These are phyloP conservation scores for Lathyrus sativus DNA, from an alignment of 306 rosid species.

Conservation along the genomic window DNA sequence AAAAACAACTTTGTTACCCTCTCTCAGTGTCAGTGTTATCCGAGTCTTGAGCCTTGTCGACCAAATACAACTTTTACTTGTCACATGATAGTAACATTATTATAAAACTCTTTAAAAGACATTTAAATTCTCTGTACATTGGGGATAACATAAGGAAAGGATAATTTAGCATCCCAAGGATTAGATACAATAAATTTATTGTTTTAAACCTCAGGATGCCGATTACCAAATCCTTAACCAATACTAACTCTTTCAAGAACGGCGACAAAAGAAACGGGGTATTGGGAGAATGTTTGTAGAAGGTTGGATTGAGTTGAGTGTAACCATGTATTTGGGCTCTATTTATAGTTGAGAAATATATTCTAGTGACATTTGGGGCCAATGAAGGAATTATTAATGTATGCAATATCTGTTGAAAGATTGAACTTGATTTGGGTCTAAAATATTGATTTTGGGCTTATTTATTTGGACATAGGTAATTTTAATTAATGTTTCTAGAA, in stretches of 20 bases:
- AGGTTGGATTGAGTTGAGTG: conserved; percentile 35
- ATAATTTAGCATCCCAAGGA: conserved; percentile 49
- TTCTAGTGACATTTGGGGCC: conserved; percentile 20
- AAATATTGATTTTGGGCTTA: too few relatives aligned
- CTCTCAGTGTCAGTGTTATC: too few relatives aligned
- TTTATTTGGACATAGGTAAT: too few relatives aligned
- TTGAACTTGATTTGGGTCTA: too few relatives aligned
- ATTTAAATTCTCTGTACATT: conserved; percentile 15
- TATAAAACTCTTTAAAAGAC: too few relatives aligned
- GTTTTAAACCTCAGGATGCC: conserved; percentile 68
- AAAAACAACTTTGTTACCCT: too few relatives aligned
- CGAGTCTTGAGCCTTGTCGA: too few relatives aligned
- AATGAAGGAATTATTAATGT: background rate
- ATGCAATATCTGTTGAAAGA: background rate
- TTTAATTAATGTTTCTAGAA: too few relatives aligned
- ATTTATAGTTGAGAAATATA: conserved; percentile 53
- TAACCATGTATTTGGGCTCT: conserved; percentile 26
- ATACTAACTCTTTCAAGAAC: conserved; percentile 31
- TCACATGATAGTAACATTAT: too few relatives aligned
- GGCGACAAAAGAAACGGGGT: background rate
- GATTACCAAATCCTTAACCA: conserved; percentile 53
- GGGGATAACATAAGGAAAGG: conserved; percentile 41
- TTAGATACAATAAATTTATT: conserved; percentile 28
- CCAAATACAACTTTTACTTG: too few relatives aligned
- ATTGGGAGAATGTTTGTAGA: conserved; percentile 25